Conservation (phyloP, 768 basidiomycete species). For the Lentinula guzmanii region DNA sequence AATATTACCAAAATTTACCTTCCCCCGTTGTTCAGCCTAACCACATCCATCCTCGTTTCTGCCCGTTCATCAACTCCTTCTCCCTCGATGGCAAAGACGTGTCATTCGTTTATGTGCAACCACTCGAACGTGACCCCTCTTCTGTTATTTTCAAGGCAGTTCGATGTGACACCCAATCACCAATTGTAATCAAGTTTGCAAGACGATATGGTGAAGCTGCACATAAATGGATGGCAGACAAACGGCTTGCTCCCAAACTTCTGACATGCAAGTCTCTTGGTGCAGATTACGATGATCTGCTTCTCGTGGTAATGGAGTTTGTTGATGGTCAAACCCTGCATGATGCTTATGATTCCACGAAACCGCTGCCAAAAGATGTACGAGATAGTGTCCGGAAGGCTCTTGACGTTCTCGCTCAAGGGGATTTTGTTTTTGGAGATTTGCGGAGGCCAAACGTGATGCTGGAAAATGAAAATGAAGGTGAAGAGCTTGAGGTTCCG, state of each 20-base stretch:
- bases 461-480: background rate
- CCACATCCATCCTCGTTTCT: slow-evolving; percentile 16
- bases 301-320: slow-evolving; percentile 26
- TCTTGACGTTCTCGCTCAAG: background rate
- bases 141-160: slow-evolving; percentile 19
- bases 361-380: background rate
- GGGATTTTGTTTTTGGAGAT: background rate
- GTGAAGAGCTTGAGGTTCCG: background rate
- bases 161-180: background rate
- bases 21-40: background rate
- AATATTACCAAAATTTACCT: slow-evolving; percentile 16
- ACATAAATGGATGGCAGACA: slow-evolving; percentile 18
- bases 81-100: background rate
- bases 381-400: background rate
- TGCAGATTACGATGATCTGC: slow-evolving; percentile 5
- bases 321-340: slow-evolving; percentile 12
- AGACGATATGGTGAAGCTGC: slow-evolving; percentile 17
- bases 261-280: slow-evolving; percentile 14
- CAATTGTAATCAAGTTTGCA: slow-evolving; percentile 28
- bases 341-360: background rate
- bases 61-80: slow-evolving; percentile 16
- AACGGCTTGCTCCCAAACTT: slow-evolving; percentile 17
- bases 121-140: slow-evolving; percentile 10
- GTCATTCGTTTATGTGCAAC: slow-evolving; percentile 15
- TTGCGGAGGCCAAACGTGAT: slow-evolving; percentile 4